These are phyloP conservation scores for Cladosporium austrohemisphaericum DNA, from an alignment of 2,329 filamentous ascomycete genomes.

Conservation along the genomic window DNA sequence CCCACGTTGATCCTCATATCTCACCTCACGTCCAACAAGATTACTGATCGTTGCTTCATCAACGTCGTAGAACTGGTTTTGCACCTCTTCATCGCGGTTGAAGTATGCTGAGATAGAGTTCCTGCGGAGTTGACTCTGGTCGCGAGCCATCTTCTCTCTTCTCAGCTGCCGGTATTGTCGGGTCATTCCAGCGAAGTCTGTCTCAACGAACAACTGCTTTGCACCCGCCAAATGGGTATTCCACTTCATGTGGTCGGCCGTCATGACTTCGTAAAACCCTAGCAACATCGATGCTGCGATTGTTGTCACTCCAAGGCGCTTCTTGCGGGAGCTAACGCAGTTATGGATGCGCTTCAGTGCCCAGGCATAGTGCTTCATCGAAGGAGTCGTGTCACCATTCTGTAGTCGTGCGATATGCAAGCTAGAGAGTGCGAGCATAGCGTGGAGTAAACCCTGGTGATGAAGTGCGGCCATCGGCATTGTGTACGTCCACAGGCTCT, in stretches of 20 bases:
- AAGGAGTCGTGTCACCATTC: slow-evolving; percentile 68
- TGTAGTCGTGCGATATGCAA: slow-evolving; percentile 85
- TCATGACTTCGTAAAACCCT: slow-evolving; percentile 91
- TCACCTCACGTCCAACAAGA: slow-evolving; percentile 55
- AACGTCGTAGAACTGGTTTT: slow-evolving; percentile 43
- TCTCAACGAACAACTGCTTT: slow-evolving; percentile 75
- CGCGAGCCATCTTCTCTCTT: slow-evolving; percentile 43
- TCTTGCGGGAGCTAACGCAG: slow-evolving; percentile 60
- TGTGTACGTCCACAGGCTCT: slow-evolving; percentile 65
- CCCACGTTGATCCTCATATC: slow-evolving; percentile 55
- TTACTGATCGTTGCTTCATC: slow-evolving; percentile 56
- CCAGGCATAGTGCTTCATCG: slow-evolving; percentile 87
- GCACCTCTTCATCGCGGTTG: slow-evolving; percentile 23
- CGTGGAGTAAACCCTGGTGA: slow-evolving; percentile 82
- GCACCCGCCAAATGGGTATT: slow-evolving; percentile 86
- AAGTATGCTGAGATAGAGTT: slow-evolving; percentile 12
- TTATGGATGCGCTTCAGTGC: slow-evolving; percentile 73
- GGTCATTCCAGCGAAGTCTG: slow-evolving; percentile 72
- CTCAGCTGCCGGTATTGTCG: slow-evolving; percentile 65
- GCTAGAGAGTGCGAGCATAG: slow-evolving; percentile 81
- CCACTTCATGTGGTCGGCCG: slow-evolving; percentile 93
- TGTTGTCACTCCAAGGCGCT: slow-evolving; percentile 72
- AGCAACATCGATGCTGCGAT: slow-evolving; percentile 84
- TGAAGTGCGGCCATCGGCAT: slow-evolving; percentile 79
- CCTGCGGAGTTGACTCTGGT: slow-evolving; percentile 21